Evolutionary conservation across 1,284 basidiomycete species (phyloP), one percentile per base, ranked within the genome.

Genomic region (Leucoagaricus sp.): DNA sequence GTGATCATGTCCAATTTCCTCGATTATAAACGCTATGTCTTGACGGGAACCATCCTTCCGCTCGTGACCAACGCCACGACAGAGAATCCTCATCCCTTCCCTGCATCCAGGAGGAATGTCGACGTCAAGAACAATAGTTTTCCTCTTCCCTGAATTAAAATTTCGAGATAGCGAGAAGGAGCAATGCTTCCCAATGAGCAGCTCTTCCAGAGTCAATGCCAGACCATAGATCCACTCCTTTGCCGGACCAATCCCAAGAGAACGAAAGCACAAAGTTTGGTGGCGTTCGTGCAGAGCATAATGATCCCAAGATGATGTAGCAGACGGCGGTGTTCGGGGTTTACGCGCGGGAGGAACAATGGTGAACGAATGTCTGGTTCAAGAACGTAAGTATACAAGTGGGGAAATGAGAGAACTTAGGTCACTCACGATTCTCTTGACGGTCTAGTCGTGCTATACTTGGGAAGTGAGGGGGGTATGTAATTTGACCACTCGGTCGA

Each of bases 171-270:
- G 84, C 67, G 89, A 87, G 64, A 96, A 87, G 61, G 83, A 85
- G 72, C 91, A 93, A 31, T 83, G 85, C 33, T 85, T 85, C 49
- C 95, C 94, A 58, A 77, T 81, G 76, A 91, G 94, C 48, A 97
- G 79, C 61, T 97, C 94, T 65, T 96, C 91, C 9, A 97, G 84
- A 0, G 89, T 81, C 60, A 95, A 72, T 13, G 85, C 82, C 21
- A 97, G 82, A 0, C 89, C 87, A 68, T 85, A 87, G 23, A 78
- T 72, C 83, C 84, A 86, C 64, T 74, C 73, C 51, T 67, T 66
- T 6, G 64, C 67, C 31, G 62, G 56, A 4, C 69, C 71, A 8
- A 69, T 55, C 21, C 72, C 72, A 23, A 72, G 59, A 8, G 69
- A 70, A 33, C 58, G 62, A 13, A 75, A 63, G 26, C 69, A 69